Evolutionary conservation across 2,329 filamentous ascomycete species (phyloP).

Genomic region (Bipolaris victoriae): DNA sequence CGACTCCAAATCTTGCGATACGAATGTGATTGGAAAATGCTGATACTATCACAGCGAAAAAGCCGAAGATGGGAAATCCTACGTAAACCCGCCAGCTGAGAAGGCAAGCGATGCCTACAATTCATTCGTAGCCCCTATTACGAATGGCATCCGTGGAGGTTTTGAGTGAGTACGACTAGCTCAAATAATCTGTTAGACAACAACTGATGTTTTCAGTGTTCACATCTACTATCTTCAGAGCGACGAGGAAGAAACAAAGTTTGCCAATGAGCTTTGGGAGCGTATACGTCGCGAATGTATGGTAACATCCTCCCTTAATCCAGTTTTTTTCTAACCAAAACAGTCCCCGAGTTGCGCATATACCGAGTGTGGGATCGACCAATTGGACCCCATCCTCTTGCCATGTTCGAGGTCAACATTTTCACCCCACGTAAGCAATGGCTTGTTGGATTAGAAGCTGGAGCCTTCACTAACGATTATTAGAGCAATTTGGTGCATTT

Average conservation of each 20-base stretch:
- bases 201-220: constrained; percentile 49
- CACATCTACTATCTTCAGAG: constrained; percentile 81
- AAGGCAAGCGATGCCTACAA: constrained; percentile 72
- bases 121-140: constrained; percentile 70
- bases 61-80: constrained; percentile 77
- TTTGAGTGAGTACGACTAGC: constrained; percentile 64
- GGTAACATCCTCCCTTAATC: constrained; percentile 22
- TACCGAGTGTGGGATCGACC: constrained; percentile 79
- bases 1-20: neutral
- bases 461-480: neutral
- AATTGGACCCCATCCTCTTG: constrained; percentile 79
- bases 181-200: neutral
- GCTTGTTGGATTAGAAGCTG: no score
- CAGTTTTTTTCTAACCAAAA: constrained; percentile 6
- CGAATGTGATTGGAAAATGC: neutral
- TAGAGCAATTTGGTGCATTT: constrained; percentile 84
- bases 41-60: constrained; percentile 55
- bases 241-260: constrained; percentile 67
- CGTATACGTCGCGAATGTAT: constrained; percentile 80
- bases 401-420: constrained; percentile 92
- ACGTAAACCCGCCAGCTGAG: constrained; percentile 68
- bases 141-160: constrained; percentile 69
- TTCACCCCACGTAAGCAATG: constrained; percentile 66
- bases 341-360: constrained; percentile 83
- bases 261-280: constrained; percentile 75